phyloP scores from a whole-genome alignment of 192 early-diverging fungal species.

The Backusella parvicylindrica region DNA sequence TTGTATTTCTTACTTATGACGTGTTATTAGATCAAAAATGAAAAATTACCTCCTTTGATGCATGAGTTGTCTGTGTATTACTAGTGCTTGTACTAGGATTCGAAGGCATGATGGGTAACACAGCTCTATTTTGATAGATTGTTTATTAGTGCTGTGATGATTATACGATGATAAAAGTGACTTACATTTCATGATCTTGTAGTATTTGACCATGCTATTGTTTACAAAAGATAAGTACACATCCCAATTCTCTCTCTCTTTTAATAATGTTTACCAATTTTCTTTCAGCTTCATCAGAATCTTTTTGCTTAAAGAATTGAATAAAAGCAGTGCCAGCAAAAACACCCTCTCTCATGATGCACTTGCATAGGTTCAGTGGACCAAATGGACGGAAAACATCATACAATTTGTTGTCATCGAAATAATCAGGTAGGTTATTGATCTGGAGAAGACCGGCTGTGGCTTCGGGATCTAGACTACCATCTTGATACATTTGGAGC shows the following conservation, averaged over 20 bases:
- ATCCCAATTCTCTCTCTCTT: not conserved
- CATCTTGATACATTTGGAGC: constrained; percentile 26
- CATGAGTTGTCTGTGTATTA: not conserved
- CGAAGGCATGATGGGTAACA: not conserved
- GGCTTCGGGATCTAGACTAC: constrained; percentile 12
- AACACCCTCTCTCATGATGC: constrained; percentile 14
- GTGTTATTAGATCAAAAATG: not conserved
- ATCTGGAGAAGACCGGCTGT: constrained; percentile 24
- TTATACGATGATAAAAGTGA: too few species aligned
- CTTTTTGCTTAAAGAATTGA: constrained; percentile 33
- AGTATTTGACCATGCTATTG: constrained; percentile 7
- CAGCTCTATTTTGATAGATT: not conserved
- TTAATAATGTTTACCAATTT: constrained; percentile 28
- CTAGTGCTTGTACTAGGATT: not conserved
- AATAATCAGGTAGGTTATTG: constrained; percentile 24
- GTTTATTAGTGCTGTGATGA: too few species aligned
- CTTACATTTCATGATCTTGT: constrained; percentile 11
- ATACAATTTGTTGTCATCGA: constrained; percentile 29
- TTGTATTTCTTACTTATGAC: not conserved
- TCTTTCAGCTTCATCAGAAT: constrained; percentile 27
- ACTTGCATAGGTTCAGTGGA: constrained; percentile 35
- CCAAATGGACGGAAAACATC: constrained; percentile 40
- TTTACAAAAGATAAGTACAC: not conserved
- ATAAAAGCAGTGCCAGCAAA: constrained; percentile 32
- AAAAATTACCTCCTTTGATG: constrained; percentile 5